Evolutionary conservation across 1,139 yeast genomes (phyloP).

Genomic region (Pichiaceae sp.): DNA sequence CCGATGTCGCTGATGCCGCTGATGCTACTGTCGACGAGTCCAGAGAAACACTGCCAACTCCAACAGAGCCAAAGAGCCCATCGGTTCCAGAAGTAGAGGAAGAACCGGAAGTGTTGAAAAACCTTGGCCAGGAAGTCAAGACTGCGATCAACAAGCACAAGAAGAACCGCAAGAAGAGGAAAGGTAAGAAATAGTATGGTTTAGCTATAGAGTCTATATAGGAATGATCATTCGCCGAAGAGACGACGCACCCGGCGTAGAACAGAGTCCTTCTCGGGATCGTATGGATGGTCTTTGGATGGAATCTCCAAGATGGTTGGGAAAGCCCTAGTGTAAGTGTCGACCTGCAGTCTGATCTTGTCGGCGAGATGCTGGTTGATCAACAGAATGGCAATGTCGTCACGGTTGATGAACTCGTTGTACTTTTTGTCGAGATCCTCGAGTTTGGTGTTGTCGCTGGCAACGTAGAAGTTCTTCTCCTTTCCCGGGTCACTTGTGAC

Average conservation of each 20-base stretch:
- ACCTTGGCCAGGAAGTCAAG: conserved; percentile 1
- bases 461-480: conserved; percentile 77
- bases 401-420: conserved; percentile 69
- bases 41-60: conserved; percentile 1
- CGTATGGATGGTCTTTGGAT: conserved; percentile 96
- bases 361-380: conserved; percentile 96
- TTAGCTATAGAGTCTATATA: not conserved
- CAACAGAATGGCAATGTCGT: conserved; percentile 85
- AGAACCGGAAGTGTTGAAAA: conserved; percentile 4
- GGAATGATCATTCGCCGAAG: conserved; percentile 64
- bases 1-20: too few species aligned
- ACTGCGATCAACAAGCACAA: conserved; percentile 9
- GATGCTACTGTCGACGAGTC: too few species aligned
- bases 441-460: conserved; percentile 68
- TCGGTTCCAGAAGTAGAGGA: not conserved
- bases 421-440: conserved; percentile 74
- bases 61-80: not conserved
- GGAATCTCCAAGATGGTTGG: conserved; percentile 97
- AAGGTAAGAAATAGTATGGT: not conserved
- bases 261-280: conserved; percentile 96
- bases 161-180: conserved; percentile 16
- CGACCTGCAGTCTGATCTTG: conserved; percentile 74
- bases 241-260: conserved; percentile 88
- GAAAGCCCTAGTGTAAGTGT: conserved; percentile 79
- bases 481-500: conserved; percentile 50